A percentile compares a stretch with the other conserved stretches of the same genome.
Conservation (phyloP, 1,284 basidiomycete genomes). For the Fomitopsis betulina region DNA sequence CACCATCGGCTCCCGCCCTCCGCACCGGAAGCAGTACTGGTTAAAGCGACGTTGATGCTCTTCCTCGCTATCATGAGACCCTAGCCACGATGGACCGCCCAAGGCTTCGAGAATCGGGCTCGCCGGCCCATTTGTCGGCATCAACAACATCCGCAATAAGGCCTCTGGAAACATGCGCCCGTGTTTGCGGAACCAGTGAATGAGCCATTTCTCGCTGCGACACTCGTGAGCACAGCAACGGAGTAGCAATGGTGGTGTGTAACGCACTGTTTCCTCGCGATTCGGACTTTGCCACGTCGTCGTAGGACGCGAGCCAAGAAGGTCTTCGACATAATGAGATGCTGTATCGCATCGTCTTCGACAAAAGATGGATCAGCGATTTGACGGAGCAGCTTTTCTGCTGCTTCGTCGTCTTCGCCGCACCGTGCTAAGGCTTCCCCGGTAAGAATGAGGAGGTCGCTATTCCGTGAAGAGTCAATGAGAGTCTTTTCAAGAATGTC, state of each 20-base stretch:
- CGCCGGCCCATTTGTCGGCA: background rate
- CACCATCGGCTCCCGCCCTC: slow-evolving; percentile 12
- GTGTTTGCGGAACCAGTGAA: slow-evolving; percentile 15
- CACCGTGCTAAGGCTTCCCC: background rate
- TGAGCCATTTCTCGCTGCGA: slow-evolving; percentile 8
- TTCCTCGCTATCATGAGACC: background rate
- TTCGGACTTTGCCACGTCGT: background rate
- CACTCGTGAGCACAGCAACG: background rate
- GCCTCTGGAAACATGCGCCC: slow-evolving; percentile 4
- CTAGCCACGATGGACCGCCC: slow-evolving; percentile 15
- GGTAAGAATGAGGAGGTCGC: background rate
- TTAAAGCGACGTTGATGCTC: too few species aligned
- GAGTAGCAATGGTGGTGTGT: background rate
- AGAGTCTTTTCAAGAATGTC: too few species aligned
- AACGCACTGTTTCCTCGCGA: slow-evolving; percentile 2
- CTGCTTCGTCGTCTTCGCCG: background rate
- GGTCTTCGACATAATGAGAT: background rate
- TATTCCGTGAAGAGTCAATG: background rate
- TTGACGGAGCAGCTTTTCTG: background rate
- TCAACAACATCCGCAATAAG: slow-evolving; percentile 6
- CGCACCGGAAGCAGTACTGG: slow-evolving; percentile 2
- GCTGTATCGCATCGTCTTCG: background rate
- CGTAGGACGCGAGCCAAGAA: slow-evolving; percentile 3
- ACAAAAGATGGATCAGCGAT: background rate
- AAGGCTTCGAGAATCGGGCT: slow-evolving; percentile 13